Conservation (phyloP, 768 basidiomycete genomes). For the Termitomyces sp. region DNA sequence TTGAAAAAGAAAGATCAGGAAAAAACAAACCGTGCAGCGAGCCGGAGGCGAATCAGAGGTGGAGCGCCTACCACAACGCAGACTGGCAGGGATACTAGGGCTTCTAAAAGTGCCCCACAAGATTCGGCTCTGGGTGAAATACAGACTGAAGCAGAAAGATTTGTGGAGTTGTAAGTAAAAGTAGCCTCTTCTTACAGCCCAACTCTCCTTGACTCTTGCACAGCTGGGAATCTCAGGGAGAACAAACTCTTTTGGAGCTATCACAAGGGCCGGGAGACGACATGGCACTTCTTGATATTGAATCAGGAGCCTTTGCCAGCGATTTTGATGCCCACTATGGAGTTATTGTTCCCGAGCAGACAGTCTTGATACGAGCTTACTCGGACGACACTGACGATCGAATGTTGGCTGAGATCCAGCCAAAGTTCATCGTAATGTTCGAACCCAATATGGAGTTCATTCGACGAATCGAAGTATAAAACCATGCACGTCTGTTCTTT, state of each 20-base stretch:
- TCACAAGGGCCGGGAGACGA: constrained; percentile 18
- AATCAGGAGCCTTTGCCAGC: constrained; percentile 29
- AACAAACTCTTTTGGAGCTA: constrained; percentile 15
- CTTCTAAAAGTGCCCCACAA: constrained; percentile 12
- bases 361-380: constrained; percentile 82
- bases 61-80: constrained; percentile 41
- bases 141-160: constrained; percentile 42
- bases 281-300: constrained; percentile 28
- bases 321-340: constrained; percentile 81
- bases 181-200: constrained; percentile 16
- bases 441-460: constrained; percentile 94
- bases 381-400: constrained; percentile 92
- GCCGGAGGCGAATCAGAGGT: constrained; percentile 70
- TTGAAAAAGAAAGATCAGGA: constrained; percentile 73
- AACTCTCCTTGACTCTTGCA: neutral
- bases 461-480: constrained; percentile 77
- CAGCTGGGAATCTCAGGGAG: constrained; percentile 31
- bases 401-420: constrained; percentile 79
- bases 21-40: constrained; percentile 50
- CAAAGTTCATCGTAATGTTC: constrained; percentile 92
- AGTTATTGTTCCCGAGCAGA: constrained; percentile 68
- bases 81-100: constrained; percentile 6
- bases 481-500: neutral
- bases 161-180: constrained; percentile 53
- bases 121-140: constrained; percentile 27